phyloP scores from a whole-genome alignment of 2,329 filamentous ascomycete genomes.

The Exophiala dermatitidis region DNA sequence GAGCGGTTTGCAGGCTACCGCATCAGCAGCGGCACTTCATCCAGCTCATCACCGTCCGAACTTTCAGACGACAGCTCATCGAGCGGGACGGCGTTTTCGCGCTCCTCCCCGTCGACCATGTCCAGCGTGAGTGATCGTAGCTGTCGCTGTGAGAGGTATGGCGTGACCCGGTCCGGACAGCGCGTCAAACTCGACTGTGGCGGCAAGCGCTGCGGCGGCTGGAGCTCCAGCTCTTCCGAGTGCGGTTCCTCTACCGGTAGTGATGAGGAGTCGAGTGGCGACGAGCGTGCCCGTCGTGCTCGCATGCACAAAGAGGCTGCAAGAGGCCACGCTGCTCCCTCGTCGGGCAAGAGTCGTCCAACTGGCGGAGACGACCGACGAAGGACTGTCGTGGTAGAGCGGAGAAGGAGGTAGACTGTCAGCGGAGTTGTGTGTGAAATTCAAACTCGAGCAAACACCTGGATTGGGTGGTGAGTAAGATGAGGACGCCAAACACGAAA shows the following conservation, averaged over 20 bases:
- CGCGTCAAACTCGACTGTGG: slow-evolving; percentile 95
- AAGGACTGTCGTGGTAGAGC: slow-evolving; percentile 13
- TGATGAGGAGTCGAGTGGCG: slow-evolving; percentile 20
- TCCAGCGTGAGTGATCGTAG: slow-evolving; percentile 61
- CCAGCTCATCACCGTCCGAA: slow-evolving; percentile 64
- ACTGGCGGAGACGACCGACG: slow-evolving; percentile 1
- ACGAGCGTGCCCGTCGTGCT: slow-evolving; percentile 20
- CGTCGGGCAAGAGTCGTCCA: not conserved
- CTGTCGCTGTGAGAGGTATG: slow-evolving; percentile 93
- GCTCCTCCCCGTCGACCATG: slow-evolving; percentile 45
- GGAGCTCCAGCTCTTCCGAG: slow-evolving; percentile 23
- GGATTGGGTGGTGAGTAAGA: too few species aligned
- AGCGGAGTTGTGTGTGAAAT: too few species aligned
- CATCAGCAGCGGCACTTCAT: slow-evolving; percentile 61
- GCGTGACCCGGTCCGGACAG: slow-evolving; percentile 87
- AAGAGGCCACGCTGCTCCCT: slow-evolving; percentile 1
- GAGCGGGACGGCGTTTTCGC: slow-evolving; percentile 41
- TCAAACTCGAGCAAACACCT: too few species aligned
- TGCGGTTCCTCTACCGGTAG: slow-evolving; percentile 18
- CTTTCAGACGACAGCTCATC: slow-evolving; percentile 51
- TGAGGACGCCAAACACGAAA: too few species aligned
- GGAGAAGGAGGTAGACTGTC: too few species aligned
- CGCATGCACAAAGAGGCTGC: slow-evolving; percentile 16
- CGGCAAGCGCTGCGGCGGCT: slow-evolving; percentile 77
- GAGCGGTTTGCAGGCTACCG: slow-evolving; percentile 66